Percentiles rank a stretch among this genome's conserved stretches.
These are phyloP conservation scores for Actinomortierella wolfii DNA, from an alignment of 371 early-diverging fungal species.

Conservation along the genomic window DNA sequence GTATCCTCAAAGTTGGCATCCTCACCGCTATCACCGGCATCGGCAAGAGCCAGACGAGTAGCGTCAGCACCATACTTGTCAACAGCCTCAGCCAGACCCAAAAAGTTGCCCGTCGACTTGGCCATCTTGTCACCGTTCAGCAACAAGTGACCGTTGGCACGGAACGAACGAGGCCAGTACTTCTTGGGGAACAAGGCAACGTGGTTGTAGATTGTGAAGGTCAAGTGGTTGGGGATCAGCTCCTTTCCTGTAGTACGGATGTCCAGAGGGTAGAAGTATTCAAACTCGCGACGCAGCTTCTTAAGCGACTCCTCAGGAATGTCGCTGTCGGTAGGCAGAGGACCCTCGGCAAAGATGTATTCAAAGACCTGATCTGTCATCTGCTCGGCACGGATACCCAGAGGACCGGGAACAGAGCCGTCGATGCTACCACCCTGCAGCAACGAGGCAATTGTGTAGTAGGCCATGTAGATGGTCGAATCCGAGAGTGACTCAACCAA, in stretches of 20 bases:
- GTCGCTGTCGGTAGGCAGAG: slow-evolving; percentile 64
- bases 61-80: slow-evolving; percentile 97
- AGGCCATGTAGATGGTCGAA: slow-evolving; percentile 99
- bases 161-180: slow-evolving; percentile 94
- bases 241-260: slow-evolving; percentile 99
- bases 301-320: slow-evolving; percentile 72
- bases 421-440: slow-evolving; percentile 91
- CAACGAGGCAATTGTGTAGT: slow-evolving; percentile 98
- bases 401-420: slow-evolving; percentile 83
- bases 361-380: slow-evolving; percentile 98
- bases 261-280: slow-evolving; percentile 99
- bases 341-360: slow-evolving; percentile 85
- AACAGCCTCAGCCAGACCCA: slow-evolving; percentile 90
- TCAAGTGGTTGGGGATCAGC: slow-evolving; percentile 98
- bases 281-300: slow-evolving; percentile 84
- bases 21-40: slow-evolving; percentile 96
- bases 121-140: slow-evolving; percentile 99
- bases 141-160: slow-evolving; percentile 98
- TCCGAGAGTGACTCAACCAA: slow-evolving; percentile 99
- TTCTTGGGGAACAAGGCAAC: slow-evolving; percentile 95
- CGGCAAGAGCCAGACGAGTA: slow-evolving; percentile 95
- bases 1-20: slow-evolving; percentile 99
- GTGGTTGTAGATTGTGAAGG: slow-evolving; percentile 99
- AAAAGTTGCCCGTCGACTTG: slow-evolving; percentile 99
- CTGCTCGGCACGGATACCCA: slow-evolving; percentile 81